Base-by-base conservation (phyloP, 768 basidiomycete species). In the Trametes villosa region DNA sequence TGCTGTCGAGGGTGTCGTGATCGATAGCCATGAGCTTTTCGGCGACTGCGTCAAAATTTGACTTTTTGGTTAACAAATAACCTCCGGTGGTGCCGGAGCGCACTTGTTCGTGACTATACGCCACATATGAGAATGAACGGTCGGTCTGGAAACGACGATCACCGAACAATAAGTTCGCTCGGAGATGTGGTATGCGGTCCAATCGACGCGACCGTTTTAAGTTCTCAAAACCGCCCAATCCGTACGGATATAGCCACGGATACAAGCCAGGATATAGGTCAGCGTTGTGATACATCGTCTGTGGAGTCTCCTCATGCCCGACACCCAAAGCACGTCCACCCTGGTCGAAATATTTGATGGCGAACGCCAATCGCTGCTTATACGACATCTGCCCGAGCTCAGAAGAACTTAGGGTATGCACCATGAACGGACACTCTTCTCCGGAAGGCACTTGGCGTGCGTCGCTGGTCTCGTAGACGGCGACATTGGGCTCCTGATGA, bases 181-280 rank as follows among this genome's bases (percentile, higher is more conserved):
- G 53, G 20, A 74, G 73, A 47, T 77, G 75, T 17, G 41, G 7
- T 3, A 31, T n/a, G 6, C 42, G 46, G 17, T 30, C 40, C 2
- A 60, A 20, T 12, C 30, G n/a, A 4, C 38, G 20, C 5, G 12
- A 5, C 5, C 22, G 17, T 2, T 34, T 15, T 6, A 40, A 24
- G 62, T 68, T 57, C 4, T 74, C 74, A 9, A 78, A 66, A 0
- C 75, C 76, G 7, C 77, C 79, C 9, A 64, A 20, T 0, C 79
- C 76, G 66, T 79, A 79, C 0, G 77, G 78, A 63, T 76, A 80
- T 2, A 79, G 57, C 76, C 78, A 79, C 0, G 77, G 77, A 67
- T 76, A 77, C 74, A 75, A 76, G 17, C 69, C 63, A 2, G 78
- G 75, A 62, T 75, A 78, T 1, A 76, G 54, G 4, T 67, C 53